phyloP scores from a whole-genome alignment of 306 rosid species.

The Castanea sativa region DNA sequence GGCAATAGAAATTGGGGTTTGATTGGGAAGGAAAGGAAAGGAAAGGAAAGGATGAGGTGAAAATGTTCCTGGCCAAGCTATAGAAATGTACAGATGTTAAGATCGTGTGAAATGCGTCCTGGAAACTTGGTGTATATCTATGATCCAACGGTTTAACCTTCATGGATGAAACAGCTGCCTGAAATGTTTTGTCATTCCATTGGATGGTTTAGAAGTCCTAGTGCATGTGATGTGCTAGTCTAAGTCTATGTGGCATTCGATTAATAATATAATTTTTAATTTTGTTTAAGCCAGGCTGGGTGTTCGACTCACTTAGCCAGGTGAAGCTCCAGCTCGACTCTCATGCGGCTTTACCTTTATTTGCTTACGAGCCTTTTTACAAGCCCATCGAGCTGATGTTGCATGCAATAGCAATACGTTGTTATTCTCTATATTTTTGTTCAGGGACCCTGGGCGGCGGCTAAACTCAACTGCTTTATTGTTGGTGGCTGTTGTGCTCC shows the following conservation, averaged over 20 bases:
- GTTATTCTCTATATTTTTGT: background rate
- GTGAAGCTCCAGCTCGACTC: background rate
- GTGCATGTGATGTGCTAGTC: background rate
- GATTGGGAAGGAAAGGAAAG: background rate
- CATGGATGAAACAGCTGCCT: background rate
- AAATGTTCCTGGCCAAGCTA: background rate
- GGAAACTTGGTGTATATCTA: background rate
- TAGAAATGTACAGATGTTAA: background rate
- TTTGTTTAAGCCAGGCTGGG: background rate
- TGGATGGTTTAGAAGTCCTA: background rate
- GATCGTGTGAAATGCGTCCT: slow-evolving; percentile 20
- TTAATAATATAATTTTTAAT: background rate
- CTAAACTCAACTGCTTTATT: background rate
- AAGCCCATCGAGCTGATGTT: background rate
- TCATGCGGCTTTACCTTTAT: no score
- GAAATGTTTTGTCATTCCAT: background rate
- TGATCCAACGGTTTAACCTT: slow-evolving; percentile 8
- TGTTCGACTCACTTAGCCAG: background rate
- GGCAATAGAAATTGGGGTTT: slow-evolving; percentile 2
- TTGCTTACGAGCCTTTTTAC: background rate
- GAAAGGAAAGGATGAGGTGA: background rate
- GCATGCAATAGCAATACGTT: background rate
- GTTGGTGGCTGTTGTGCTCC: background rate
- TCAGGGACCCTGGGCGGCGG: background rate
- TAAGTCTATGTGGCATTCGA: background rate